Base-by-base conservation (phyloP, 2,329 filamentous ascomycete species). In the Chaetomium strumarium region DNA sequence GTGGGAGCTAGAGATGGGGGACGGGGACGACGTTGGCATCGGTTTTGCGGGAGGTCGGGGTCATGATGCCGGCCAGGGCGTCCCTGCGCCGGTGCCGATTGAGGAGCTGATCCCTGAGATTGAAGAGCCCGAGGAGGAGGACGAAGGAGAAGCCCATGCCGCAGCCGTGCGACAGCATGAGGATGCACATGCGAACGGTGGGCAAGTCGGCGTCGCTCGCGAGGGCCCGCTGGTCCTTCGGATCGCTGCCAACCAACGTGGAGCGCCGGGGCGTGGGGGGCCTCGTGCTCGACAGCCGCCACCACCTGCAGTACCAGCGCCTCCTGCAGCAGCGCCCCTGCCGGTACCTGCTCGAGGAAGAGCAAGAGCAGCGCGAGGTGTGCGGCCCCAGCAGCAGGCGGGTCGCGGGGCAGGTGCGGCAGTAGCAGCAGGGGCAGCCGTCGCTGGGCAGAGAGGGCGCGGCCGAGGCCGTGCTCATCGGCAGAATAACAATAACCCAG, bases 1-100 rank as follows among this genome's bases (percentile, higher is more conserved):
- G 2, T 97, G 91, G 90, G 93, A 96, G 64, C 72, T 95, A 20
- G 89, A 95, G 67, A 83, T 80, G 42, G 91, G 91, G 0, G 90
- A 96, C 60, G 81, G 80, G 3, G 72, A 73, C 46, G 75, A 78
- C 46, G 73, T 77, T 43, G 76, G 72, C 3, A 62, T 72, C 9
- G 74, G 64, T 3, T 77, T 72, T 48, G 67, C 66, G 6, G 77
- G 74, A 6, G 47, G 54, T 5, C 17, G 16, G 2, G 47, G 43
- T 11, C 36, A n/a, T 6, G 74, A 71, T 12, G 56, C 13, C 10
- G 54, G 17, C 6, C 34, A 11, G 8, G 48, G 9, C 33, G 42
- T 37, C 13, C 42, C 50, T 41, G 41, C 40, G 37, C 20, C 16
- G 5, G 45, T 45, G 14, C 31, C 31, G 11, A 39, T 19, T 17